A percentile compares a stretch with the other conserved stretches of the same genome.
Conservation (phyloP, 2,329 filamentous ascomycete genomes). For the Colletotrichum zoysiae region DNA sequence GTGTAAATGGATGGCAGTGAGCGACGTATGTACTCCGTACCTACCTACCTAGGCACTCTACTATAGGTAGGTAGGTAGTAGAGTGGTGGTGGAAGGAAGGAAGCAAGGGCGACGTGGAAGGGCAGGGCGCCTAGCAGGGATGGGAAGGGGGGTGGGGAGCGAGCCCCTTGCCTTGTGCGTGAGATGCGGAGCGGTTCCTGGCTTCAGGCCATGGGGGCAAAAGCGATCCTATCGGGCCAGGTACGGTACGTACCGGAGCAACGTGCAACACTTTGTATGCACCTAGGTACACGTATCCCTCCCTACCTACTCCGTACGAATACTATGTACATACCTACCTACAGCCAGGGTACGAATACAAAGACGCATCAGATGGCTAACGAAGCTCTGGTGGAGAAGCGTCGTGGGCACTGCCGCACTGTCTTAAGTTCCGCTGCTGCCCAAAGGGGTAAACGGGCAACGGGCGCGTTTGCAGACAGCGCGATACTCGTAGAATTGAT, state of each 20-base stretch:
- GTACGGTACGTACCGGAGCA: constrained; percentile 24
- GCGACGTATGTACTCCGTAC: too few species aligned
- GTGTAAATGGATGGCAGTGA: neutral
- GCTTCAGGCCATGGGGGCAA: constrained; percentile 28
- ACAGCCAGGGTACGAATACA: constrained; percentile 8
- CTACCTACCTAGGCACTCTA: too few species aligned
- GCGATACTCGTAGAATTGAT: neutral
- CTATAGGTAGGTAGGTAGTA: too few species aligned
- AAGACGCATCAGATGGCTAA: constrained; percentile 8
- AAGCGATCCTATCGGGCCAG: neutral
- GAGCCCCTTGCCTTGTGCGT: constrained; percentile 40
- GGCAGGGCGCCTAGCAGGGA: neutral
- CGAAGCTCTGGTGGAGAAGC: constrained; percentile 26
- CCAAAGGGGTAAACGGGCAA: constrained; percentile 7
- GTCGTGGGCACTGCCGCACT: neutral
- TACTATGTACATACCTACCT: too few species aligned
- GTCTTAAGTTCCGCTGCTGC: constrained; percentile 20
- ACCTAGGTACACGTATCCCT: too few species aligned
- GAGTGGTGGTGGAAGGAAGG: neutral
- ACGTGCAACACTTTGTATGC: too few species aligned
- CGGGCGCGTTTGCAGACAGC: neutral
- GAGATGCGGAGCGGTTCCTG: constrained; percentile 39
- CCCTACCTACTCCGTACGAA: too few species aligned
- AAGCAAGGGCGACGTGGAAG: constrained; percentile 5
- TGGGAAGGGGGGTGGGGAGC: constrained; percentile 30